phyloP scores from a whole-genome alignment of 257 asterid genomes.

The Knoxia roxburghii region DNA sequence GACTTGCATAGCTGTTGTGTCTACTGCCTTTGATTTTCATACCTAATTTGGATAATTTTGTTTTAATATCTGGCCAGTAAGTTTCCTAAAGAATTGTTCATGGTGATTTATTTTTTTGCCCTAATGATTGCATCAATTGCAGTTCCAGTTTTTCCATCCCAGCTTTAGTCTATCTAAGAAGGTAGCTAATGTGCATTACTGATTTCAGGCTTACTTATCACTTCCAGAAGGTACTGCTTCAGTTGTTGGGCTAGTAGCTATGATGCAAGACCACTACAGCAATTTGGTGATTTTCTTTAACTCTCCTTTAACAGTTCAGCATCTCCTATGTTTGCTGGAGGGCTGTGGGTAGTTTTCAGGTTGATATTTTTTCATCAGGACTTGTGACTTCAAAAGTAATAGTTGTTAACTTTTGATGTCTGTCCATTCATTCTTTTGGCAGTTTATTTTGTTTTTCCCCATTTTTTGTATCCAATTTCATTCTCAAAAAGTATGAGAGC shows the following conservation, averaged over 20 bases:
- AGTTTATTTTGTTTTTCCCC: neutral
- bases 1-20: neutral
- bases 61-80: no score
- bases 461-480: neutral
- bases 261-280: slow-evolving; percentile 97
- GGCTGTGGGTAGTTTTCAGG: neutral
- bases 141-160: neutral
- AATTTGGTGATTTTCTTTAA: slow-evolving; percentile 59
- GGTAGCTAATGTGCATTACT: neutral
- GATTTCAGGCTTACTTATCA: slow-evolving; percentile 87
- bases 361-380: neutral
- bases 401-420: no score
- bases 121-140: neutral
- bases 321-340: neutral
- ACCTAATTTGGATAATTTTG: no score
- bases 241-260: slow-evolving; percentile 81
- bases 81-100: neutral
- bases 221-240: slow-evolving; percentile 98
- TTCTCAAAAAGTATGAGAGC: neutral
- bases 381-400: no score
- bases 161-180: neutral
- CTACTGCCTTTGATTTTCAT: neutral
- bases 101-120: no score
- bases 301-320: neutral
- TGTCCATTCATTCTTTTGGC: neutral